phyloP scores from a whole-genome alignment of 306 rosid genomes.

The Acacia crassicarpa region DNA sequence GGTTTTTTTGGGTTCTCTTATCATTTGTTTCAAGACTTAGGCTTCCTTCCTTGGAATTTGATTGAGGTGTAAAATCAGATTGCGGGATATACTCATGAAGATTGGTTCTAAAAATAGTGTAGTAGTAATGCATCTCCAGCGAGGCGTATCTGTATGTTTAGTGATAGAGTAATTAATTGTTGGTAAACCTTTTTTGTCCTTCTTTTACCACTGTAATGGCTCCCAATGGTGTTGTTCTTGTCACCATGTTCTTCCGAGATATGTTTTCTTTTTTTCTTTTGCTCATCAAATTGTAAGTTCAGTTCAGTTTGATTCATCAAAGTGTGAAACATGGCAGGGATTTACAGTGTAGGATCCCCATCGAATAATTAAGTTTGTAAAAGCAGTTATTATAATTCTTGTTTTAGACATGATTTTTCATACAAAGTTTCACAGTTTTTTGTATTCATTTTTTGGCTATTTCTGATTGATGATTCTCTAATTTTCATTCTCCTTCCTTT shows the following conservation, averaged over 20 bases:
- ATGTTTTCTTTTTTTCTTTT: slow-evolving; percentile 19
- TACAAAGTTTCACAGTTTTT: slow-evolving; percentile 29
- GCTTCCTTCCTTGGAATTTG: slow-evolving; percentile 59
- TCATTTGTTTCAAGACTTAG: slow-evolving; percentile 40
- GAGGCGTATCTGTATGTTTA: slow-evolving; percentile 50
- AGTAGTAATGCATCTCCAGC: slow-evolving; percentile 51
- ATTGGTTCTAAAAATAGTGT: slow-evolving; percentile 52
- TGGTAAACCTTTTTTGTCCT: slow-evolving; percentile 27
- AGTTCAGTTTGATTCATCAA: slow-evolving; percentile 52
- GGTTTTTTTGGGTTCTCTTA: slow-evolving; percentile 28
- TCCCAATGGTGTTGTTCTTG: slow-evolving; percentile 56
- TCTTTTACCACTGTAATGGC: slow-evolving; percentile 52
- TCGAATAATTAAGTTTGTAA: slow-evolving; percentile 50
- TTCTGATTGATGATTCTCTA: neutral
- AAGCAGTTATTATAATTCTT: slow-evolving; percentile 34
- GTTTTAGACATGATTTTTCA: slow-evolving; percentile 29
- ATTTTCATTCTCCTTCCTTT: neutral
- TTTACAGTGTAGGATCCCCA: slow-evolving; percentile 52
- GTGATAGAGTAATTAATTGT: slow-evolving; percentile 45
- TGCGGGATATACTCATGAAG: slow-evolving; percentile 67
- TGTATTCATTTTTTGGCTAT: slow-evolving; percentile 12
- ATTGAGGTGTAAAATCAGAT: slow-evolving; percentile 76
- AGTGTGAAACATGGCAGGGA: slow-evolving; percentile 56
- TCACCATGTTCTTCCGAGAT: slow-evolving; percentile 38
- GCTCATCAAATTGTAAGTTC: slow-evolving; percentile 53